Evolutionary conservation across 2,329 filamentous ascomycete species (phyloP), one percentile per base, ranked within the genome.

Genomic region (Colletotrichum caudatum): DNA sequence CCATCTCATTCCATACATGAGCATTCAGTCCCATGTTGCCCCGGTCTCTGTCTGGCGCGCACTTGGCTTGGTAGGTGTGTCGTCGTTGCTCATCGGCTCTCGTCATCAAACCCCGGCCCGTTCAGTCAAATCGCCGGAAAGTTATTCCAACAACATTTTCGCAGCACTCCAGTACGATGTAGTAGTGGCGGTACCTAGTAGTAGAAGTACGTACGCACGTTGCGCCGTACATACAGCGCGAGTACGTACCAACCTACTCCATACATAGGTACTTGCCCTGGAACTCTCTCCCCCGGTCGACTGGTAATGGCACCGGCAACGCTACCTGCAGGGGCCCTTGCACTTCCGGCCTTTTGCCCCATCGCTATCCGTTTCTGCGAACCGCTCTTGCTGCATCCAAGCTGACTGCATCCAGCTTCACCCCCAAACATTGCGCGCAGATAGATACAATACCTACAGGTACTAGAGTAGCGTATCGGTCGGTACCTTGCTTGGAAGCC

Each of bases 311-410:
- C 18, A 69, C 61, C 39, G 53, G 53, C 53, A 65, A 59, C 54
- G 39, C 66, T 48, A 39, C 58, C 68, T 71, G 64, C 68, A 68
- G 12, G 23, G n/a, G 58, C 68, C 68, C 68, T 67, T 71, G 68
- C 68, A 68, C 64, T 48, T 35, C 68, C 64, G 57, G 57, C 68
- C 44, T 33, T 16, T 14, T 29, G 46, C 56, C 46, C 56, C 64
- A 60, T 51, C 35, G 26, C 46, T 53, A 37, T 41, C 48, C 23
- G 48, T 54, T 51, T 16, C 46, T 66, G 64, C 64, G n/a, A 66
- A 51, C 64, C 33, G 64, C 54, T 60, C 33, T 39, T 41, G 39
- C 33, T 51, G 46, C 35, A 39, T 51, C 33, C n/a, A n/a, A 26
- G 33, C 33, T 51, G 33, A 39, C 37, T 14, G 35, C 35, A 37